Evolutionary conservation across 306 rosid genomes (phyloP), one percentile per base, ranked within the genome.

Genomic region (Sicyos edulis): DNA sequence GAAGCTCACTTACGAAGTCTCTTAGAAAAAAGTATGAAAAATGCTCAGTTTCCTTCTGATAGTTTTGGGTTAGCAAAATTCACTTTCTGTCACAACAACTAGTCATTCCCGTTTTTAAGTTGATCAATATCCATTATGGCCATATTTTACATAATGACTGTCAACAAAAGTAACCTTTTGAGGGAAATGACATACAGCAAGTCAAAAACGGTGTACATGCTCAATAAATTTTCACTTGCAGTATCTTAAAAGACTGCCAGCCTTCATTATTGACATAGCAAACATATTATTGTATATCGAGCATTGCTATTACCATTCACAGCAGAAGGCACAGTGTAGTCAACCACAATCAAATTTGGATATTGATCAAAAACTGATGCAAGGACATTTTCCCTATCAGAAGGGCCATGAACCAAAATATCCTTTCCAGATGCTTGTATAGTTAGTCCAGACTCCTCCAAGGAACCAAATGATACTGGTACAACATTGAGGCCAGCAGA

Each of bases 301-400:
- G 52, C 15, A 57, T 54, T 59, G 59, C 37, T 70, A 47, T 78
- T 82, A 93, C 99, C 95, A 76, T 91, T 91, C 26, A 93, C 95
- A 26, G 99, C 92, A 82, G 83, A 62, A 3, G 99, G 99, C 70
- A 85, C 83, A 0, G 96, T 91, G 87, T 87, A 93, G 81, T 91
- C 97, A 64, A 93, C 90, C 70, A 89, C 86, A 71, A 93, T 89
- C 87, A 93, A 79, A 77, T 87, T 76, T 42, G 96, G 92, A 81
- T 84, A 80, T 71, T 82, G 80, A 55, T 83, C 80, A 42, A 77
- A 83, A 20, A 87, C 78, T 40, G 88, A 86, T 69, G 82, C 76
- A 79, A 93, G 95, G 70, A 79, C 81, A 54, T 63, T 78, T 76
- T 91, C 92, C 74, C 92, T 85, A 32, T 91, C 86, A 74, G 85